These are phyloP conservation scores for Metschnikowia orientalis DNA, from an alignment of 805 yeast species.

Conservation along the genomic window DNA sequence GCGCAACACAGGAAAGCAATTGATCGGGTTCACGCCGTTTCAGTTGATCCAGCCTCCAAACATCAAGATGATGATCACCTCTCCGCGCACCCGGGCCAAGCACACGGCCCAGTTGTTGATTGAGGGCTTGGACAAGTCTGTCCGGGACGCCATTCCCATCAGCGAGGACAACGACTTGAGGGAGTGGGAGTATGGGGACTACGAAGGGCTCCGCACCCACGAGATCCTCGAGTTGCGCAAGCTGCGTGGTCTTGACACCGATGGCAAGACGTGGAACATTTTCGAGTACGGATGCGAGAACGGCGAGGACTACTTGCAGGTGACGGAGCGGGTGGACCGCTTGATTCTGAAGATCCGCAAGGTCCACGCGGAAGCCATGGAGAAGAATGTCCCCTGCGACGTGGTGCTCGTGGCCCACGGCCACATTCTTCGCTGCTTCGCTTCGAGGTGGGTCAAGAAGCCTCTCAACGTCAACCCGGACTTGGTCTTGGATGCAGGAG, in stretches of 20 bases:
- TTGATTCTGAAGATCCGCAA: conserved; percentile 61
- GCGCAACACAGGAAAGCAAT: conserved; percentile 62
- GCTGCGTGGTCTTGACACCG: conserved; percentile 48
- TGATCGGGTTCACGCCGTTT: conserved; percentile 53
- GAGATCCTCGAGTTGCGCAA: conserved; percentile 62
- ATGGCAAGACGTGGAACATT: conserved; percentile 62
- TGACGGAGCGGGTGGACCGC: conserved; percentile 67
- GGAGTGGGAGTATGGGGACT: conserved; percentile 97
- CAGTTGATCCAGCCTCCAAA: conserved; percentile 59
- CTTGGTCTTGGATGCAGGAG: conserved; percentile 89
- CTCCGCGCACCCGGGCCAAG: conserved; percentile 79
- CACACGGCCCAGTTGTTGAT: conserved; percentile 67
- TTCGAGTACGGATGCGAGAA: conserved; percentile 93
- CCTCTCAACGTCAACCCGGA: conserved; percentile 65
- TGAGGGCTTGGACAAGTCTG: conserved; percentile 42
- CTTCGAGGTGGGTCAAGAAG: conserved; percentile 77
- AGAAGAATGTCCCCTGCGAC: conserved; percentile 55
- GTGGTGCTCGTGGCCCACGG: conserved; percentile 89
- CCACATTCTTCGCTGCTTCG: conserved; percentile 84
- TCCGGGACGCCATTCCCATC: conserved; percentile 39
- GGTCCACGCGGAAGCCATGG: conserved; percentile 54
- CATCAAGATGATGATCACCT: conserved; percentile 62
- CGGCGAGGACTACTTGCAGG: conserved; percentile 70
- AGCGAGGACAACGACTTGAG: conserved; percentile 62
- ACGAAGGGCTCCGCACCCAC: conserved; percentile 74